phyloP scores from a whole-genome alignment of 1,284 basidiomycete genomes.

The Tylopilus sp. region DNA sequence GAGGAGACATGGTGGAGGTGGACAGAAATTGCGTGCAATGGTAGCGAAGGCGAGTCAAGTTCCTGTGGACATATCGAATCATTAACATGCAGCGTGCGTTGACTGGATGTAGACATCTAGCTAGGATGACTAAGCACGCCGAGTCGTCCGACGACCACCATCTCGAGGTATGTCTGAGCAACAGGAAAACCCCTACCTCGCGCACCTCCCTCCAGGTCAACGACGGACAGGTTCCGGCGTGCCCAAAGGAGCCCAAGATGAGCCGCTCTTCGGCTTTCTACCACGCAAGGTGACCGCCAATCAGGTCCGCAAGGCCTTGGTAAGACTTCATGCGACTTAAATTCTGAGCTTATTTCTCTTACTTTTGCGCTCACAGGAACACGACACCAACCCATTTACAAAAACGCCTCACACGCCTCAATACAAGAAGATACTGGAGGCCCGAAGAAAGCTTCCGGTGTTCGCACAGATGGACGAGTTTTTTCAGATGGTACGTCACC shows the following conservation, averaged over 20 bases:
- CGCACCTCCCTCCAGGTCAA: conserved; percentile 53
- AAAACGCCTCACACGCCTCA: conserved; percentile 78
- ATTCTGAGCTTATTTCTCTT: background rate
- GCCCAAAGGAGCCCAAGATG: conserved; percentile 45
- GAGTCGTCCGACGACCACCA: too few species aligned
- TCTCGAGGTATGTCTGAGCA: conserved; percentile 24
- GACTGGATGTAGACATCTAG: too few species aligned
- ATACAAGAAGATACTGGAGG: conserved; percentile 90
- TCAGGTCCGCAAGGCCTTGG: conserved; percentile 82
- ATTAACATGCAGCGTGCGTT: too few species aligned
- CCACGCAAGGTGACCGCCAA: conserved; percentile 81
- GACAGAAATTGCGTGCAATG: too few species aligned
- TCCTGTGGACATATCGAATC: too few species aligned
- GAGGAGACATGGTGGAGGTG: conserved; percentile 27
- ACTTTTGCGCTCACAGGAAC: conserved; percentile 63
- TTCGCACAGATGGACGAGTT: conserved; percentile 96
- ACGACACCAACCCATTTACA: conserved; percentile 92
- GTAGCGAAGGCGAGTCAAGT: too few species aligned
- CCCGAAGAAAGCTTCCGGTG: conserved; percentile 92
- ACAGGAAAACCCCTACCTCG: conserved; percentile 68
- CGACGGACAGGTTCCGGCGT: conserved; percentile 35
- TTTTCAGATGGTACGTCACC: conserved; percentile 79
- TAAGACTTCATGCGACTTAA: conserved; percentile 45
- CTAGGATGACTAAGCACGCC: too few species aligned
- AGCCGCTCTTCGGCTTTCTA: conserved; percentile 83